A percentile compares a stretch with the other conserved stretches of the same genome.
Conservation (phyloP, 345 rosid species). For the Angophora floribunda region DNA sequence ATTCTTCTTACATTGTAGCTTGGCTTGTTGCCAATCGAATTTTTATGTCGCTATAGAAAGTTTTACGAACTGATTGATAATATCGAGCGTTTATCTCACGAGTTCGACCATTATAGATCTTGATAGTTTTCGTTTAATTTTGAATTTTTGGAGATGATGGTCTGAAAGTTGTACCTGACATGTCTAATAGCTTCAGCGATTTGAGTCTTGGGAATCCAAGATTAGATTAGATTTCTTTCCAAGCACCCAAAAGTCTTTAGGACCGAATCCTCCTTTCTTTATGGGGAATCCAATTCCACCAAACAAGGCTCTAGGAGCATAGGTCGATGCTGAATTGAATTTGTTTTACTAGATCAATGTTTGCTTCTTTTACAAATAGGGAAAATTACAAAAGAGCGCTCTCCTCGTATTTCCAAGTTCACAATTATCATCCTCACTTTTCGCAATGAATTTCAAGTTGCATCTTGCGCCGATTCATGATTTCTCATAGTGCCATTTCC, state of each 20-base stretch:
- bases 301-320: background rate
- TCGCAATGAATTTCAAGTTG: background rate
- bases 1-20: background rate
- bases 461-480: background rate
- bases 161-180: background rate
- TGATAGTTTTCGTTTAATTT: background rate
- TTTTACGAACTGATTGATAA: background rate
- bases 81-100: background rate
- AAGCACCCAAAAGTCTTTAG: background rate
- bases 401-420: background rate
- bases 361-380: background rate
- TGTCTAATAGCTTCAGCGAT: background rate
- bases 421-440: background rate
- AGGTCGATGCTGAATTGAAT: background rate
- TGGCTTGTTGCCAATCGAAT: background rate
- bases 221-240: background rate
- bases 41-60: background rate
- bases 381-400: background rate
- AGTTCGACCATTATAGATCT: background rate
- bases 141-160: background rate
- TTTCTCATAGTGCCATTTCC: background rate
- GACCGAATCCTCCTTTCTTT: background rate
- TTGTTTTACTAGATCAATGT: background rate
- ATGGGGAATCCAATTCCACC: background rate
- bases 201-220: background rate